These are phyloP conservation scores for Ammopiptanthus mongolicus DNA, from an alignment of 306 rosid genomes.

Conservation along the genomic window DNA sequence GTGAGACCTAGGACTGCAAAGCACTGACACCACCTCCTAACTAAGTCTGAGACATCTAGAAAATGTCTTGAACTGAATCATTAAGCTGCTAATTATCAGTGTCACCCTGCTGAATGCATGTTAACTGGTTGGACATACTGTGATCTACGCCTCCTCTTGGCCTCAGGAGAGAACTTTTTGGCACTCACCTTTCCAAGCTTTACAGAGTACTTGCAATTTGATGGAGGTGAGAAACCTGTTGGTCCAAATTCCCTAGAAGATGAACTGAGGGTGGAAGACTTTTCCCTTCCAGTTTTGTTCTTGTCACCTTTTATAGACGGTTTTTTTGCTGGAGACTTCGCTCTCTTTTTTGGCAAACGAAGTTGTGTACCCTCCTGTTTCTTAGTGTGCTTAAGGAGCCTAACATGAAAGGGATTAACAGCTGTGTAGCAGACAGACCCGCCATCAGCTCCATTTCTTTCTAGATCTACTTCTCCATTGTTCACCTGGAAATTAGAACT, in stretches of 20 bases:
- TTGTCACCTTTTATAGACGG: constrained; percentile 24
- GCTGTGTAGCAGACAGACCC: constrained; percentile 54
- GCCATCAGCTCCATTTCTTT: constrained; percentile 41
- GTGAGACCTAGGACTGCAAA: constrained; percentile 22
- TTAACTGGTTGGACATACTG: constrained; percentile 49
- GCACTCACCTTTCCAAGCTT: constrained; percentile 51
- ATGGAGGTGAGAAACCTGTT: constrained; percentile 23
- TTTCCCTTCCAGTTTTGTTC: constrained; percentile 23
- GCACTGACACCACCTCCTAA: neutral
- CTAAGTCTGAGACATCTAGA: constrained; percentile 28
- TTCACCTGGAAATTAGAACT: constrained; percentile 62
- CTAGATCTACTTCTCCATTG: constrained; percentile 68
- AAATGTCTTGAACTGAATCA: constrained; percentile 20
- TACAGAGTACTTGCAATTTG: constrained; percentile 46
- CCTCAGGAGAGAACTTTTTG: constrained; percentile 56
- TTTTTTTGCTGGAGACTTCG: constrained; percentile 48
- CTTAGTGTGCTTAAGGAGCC: constrained; percentile 47
- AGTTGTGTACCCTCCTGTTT: constrained; percentile 18
- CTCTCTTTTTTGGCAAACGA: constrained; percentile 50
- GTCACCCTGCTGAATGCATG: constrained; percentile 47
- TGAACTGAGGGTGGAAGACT: constrained; percentile 28
- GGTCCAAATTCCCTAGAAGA: constrained; percentile 26
- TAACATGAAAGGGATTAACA: constrained; percentile 60
- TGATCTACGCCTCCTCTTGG: constrained; percentile 69
- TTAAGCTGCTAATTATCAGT: neutral